A percentile compares a stretch with the other conserved stretches of the same genome.
These are phyloP conservation scores for Botrytis tulipae DNA, from an alignment of 2,329 filamentous ascomycete genomes.

Conservation along the genomic window DNA sequence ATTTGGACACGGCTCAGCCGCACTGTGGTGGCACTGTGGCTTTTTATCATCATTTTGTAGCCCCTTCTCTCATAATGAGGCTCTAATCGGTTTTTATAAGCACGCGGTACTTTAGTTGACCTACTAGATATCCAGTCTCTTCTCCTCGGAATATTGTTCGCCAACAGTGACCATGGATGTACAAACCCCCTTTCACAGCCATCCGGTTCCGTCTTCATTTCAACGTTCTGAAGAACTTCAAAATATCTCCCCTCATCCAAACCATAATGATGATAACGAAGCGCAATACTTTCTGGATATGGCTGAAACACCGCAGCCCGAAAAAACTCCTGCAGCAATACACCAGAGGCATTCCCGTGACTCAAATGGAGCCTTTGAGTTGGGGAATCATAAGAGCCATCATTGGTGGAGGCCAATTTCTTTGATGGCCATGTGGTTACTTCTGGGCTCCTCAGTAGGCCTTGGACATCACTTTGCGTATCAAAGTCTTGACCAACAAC, in stretches of 20 bases:
- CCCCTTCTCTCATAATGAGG: background rate
- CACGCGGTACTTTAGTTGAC: background rate
- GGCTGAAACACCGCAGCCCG: background rate
- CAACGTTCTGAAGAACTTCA: background rate
- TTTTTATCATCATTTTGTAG: background rate
- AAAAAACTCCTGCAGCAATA: background rate
- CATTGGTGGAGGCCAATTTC: background rate
- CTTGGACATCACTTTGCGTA: conserved; percentile 1
- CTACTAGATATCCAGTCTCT: background rate
- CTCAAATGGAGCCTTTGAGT: background rate
- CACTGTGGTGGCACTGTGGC: background rate
- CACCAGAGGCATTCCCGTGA: background rate
- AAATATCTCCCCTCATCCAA: background rate
- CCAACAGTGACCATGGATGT: background rate
- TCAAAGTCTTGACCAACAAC: background rate
- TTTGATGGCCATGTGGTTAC: background rate
- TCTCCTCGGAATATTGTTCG: background rate
- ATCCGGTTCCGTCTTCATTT: background rate
- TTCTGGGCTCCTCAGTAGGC: background rate
- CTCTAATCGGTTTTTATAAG: background rate
- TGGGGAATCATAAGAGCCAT: background rate
- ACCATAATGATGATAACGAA: background rate
- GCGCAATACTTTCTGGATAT: background rate
- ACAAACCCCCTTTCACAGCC: background rate
- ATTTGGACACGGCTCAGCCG: background rate